Base-by-base conservation (phyloP, 495 filamentous ascomycete species). In the Sporormia fimetaria region DNA sequence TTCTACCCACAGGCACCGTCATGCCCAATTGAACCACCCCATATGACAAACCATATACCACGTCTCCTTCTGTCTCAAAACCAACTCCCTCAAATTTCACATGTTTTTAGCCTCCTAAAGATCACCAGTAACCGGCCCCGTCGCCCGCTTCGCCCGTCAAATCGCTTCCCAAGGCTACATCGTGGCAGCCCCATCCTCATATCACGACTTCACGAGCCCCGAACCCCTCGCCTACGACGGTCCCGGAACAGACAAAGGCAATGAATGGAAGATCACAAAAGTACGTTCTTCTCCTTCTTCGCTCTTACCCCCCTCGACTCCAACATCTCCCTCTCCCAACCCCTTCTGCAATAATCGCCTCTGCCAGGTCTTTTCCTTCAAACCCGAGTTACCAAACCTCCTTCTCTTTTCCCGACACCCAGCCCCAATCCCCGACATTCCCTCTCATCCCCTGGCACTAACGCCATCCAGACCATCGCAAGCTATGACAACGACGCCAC, bases 161-260 rank as follows among this genome's bases (percentile, higher is more conserved):
- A 93, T 96, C 36, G 84, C 85, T 18, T 79, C 86, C 3, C 85
- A 93, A 55, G 88, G 88, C 37, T 96, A 93, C 59, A 93, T 96
- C 45, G 85, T 84, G 42, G 88, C 79, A 3, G 87, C 86, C 0
- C 87, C 87, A 0, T 87, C 81, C 28, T 85, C 76, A 41, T 96
- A 93, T 57, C 88, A 96, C 57, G 87, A 94, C 63, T 94, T 94
- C 59, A 83, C 76, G 17, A 82, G 81, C 3, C 83, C 87, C 0
- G 85, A 87, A 55, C 67, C 87, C 4, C 67, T 96, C 38, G 70
- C 76, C 22, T 94, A 96, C 62, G 82, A 94, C 57, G 85, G 71
- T 0, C 80, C 80, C 1, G 88, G 87, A 28, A 96, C 88, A 0
- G 84, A 94, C 56, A 66, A 70, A 33, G 88, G 88, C 10, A 96